These are phyloP conservation scores for Talaromyces albobiverticillius DNA, from an alignment of 2,329 filamentous ascomycete species.

Conservation along the genomic window DNA sequence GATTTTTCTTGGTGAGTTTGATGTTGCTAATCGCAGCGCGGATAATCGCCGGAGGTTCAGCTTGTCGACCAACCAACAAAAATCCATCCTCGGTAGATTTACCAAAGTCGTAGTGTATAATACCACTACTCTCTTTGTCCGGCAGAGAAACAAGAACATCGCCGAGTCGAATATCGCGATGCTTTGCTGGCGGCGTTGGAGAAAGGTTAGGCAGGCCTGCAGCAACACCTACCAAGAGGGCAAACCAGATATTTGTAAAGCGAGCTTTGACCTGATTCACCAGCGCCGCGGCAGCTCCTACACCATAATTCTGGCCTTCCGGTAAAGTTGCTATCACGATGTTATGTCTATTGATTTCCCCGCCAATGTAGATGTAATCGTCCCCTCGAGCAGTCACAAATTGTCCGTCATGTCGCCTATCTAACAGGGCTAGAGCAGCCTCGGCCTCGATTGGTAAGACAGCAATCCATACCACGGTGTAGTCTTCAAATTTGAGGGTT, in stretches of 20 bases:
- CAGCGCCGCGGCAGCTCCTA: slow-evolving; percentile 31
- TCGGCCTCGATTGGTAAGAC: slow-evolving; percentile 36
- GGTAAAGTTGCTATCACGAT: slow-evolving; percentile 34
- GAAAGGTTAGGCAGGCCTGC: slow-evolving; percentile 31
- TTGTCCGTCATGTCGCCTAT: slow-evolving; percentile 27
- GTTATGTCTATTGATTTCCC: slow-evolving; percentile 36
- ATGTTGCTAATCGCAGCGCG: slow-evolving; percentile 22
- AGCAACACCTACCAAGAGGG: slow-evolving; percentile 36
- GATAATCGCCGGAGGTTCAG: slow-evolving; percentile 28
- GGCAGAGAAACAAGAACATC: slow-evolving; percentile 34
- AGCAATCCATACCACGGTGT: slow-evolving; percentile 38
- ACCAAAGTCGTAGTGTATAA: slow-evolving; percentile 34
- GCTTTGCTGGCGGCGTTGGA: slow-evolving; percentile 8
- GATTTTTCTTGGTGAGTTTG: background rate
- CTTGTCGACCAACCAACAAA: slow-evolving; percentile 20
- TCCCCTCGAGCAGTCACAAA: slow-evolving; percentile 32
- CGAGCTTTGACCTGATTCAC: slow-evolving; percentile 33
- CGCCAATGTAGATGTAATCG: slow-evolving; percentile 37
- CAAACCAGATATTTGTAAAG: slow-evolving; percentile 38
- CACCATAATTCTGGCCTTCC: slow-evolving; percentile 34
- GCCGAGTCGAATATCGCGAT: slow-evolving; percentile 36
- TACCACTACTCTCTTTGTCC: slow-evolving; percentile 20
- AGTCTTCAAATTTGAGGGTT: slow-evolving; percentile 12
- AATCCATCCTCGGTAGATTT: slow-evolving; percentile 31
- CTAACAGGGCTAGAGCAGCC: slow-evolving; percentile 35